Conservation (phyloP, 176 grass and related monocot genomes). For the Aegilops sharonensis region DNA sequence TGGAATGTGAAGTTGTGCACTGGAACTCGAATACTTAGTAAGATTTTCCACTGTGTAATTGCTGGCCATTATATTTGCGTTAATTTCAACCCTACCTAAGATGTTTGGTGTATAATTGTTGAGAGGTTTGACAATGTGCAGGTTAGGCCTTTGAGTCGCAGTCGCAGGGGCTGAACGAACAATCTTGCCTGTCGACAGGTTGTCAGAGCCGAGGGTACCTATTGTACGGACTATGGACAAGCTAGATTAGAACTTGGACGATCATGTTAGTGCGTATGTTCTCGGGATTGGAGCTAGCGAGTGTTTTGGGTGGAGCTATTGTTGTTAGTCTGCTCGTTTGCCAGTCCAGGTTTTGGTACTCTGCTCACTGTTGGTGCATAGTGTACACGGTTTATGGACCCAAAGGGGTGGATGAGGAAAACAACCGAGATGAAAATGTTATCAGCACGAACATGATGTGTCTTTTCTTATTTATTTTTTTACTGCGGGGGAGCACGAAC, state of each 20-base stretch:
- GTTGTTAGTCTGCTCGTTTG: conserved; percentile 14
- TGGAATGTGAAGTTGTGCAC: conserved; percentile 40
- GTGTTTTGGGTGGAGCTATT: not conserved
- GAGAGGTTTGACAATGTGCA: conserved; percentile 18
- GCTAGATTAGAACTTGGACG: conserved; percentile 27
- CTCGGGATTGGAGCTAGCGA: conserved; percentile 2
- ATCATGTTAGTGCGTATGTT: not conserved
- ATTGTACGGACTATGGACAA: not conserved
- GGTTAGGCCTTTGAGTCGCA: conserved; percentile 25
- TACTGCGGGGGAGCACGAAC: no score
- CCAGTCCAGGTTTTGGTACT: conserved; percentile 8
- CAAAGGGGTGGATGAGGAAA: not conserved
- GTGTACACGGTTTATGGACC: conserved; percentile 2
- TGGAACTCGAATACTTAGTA: conserved; percentile 28
- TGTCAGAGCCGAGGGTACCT: conserved; percentile 3
- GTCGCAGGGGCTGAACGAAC: not conserved
- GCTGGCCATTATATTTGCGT: not conserved
- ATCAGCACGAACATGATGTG: not conserved
- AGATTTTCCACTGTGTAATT: conserved; percentile 13
- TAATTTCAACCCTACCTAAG: not conserved
- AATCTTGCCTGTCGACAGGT: not conserved
- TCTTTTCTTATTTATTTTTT: no score
- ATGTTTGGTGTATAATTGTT: not conserved
- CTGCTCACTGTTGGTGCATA: conserved; percentile 15
- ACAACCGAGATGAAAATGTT: not conserved